Evolutionary conservation across 345 rosid species (phyloP), one percentile per base, ranked within the genome.

Genomic region (Stellera chamaejasme): DNA sequence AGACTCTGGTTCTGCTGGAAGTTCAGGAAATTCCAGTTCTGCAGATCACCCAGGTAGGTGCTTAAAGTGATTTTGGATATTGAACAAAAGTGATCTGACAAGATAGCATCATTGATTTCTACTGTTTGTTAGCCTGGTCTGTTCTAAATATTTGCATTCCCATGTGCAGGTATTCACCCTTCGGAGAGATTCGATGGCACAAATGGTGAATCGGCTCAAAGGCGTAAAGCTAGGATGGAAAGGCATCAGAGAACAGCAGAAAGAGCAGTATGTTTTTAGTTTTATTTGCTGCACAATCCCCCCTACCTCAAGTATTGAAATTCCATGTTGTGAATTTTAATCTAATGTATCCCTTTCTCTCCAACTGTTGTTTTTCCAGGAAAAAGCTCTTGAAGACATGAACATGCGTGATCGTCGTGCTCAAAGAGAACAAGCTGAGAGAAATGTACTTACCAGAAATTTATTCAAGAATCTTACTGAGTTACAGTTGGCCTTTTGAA

Each of bases 381-480:
- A 82, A 47, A 88, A 86, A 66, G 95, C 91, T 68, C 95, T 92
- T 55, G 91, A 85, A 50, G 98, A 92, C 85, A 92, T 88, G 87
- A 92, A 84, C 54, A 77, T 69, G 79, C 87, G 79, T 4, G 98
- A 92, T 70, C 83, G 78, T 61, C 83, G 82, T 66, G 86, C 76
- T 56, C 89, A 84, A 73, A 82, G 81, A 69, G 98, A 88, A 75
- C 96, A 92, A 65, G 81, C 90, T 13, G 95, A 88, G 73, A 84
- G 82, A 88, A 82, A 86, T 81, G 98, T 92, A 79, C 79, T 27
- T 50, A 54, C 42, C 53, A 67, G 25, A 16, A 60, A 19, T 50
- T 55, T 44, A 36, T 49, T 7, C 3, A 10, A 10, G 55, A 62
- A 53, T 11, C 43, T 48, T 48, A 27, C 44, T 41, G 47, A 53